Evolutionary conservation across 495 filamentous ascomycete genomes (phyloP), one percentile per base, ranked within the genome.

Genomic region (Xylaria cubensis): DNA sequence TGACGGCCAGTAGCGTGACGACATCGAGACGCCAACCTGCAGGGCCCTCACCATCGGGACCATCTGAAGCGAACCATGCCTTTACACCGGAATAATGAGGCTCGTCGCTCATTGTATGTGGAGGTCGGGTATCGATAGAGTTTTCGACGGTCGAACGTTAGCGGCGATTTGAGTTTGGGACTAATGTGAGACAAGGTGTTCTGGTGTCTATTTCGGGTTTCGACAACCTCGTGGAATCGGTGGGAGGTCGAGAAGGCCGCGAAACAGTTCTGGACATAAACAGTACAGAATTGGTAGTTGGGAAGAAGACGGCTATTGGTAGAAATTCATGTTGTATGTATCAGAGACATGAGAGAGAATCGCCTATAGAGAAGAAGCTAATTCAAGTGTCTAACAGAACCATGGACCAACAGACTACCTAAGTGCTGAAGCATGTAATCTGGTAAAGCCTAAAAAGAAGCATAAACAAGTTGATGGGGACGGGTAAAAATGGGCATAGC

Each of bases 1-100:
- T 87, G 72, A 91, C 87, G 61, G 90, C 89, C 64, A 92, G 85
- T 4, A 92, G 83, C 41, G 86, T 86, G 67, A 91, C 88, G 50
- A 90, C 86, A 76, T 91, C 89, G 71, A 91, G 83, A 32, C 85
- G 82, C 86, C 86, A 88, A 36, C 82, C 84, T 67, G 62, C 50
- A 29, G 77, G 75, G 10, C 79, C 79, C 39, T 83, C 77, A 19
- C 69, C 70, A 1, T 64, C 50, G 64, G 69, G 65, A 36, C 78
- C 66, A 26, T 79, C 81, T 36, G 64, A 77, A 32, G 83, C 80
- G 72, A 86, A 85, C 83, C 83, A 85, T 42, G 19, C 64, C 2
- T 55, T 46, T 4, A 71, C 65, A 10, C 70, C 64, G 15, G 46
- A 63, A 10, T 73, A 72, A 41, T 19, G 19, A n/a, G 61, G 29